A percentile compares a stretch with the other conserved stretches of the same genome.
phyloP scores from a whole-genome alignment of 495 filamentous ascomycete genomes.

The Neurospora sp. region DNA sequence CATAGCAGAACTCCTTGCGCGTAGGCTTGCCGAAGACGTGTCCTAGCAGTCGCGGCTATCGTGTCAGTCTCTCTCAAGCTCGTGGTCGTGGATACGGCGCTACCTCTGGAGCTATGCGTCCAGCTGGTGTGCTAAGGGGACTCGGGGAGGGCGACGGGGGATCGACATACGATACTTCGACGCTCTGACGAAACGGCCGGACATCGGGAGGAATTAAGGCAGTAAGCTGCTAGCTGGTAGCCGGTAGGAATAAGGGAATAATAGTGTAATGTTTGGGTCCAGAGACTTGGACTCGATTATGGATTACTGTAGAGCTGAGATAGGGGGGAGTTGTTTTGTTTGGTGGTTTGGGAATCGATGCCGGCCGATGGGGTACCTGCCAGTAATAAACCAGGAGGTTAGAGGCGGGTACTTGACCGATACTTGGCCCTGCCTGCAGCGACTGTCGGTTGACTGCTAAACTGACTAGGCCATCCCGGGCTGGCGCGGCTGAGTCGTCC shows the following conservation, averaged over 20 bases:
- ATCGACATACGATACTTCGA: slow-evolving; percentile 87
- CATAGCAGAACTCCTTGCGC: slow-evolving; percentile 88
- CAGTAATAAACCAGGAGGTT: not conserved
- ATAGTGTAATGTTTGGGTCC: not conserved
- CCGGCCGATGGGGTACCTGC: not conserved
- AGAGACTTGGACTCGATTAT: not conserved
- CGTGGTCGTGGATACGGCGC: slow-evolving; percentile 7
- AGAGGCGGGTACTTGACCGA: not conserved
- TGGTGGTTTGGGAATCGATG: not conserved
- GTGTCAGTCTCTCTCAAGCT: slow-evolving; percentile 14
- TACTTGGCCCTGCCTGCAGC: not conserved
- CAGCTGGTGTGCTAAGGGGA: slow-evolving; percentile 12
- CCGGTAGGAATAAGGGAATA: not conserved
- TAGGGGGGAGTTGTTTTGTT: not conserved
- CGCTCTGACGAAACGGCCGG: slow-evolving; percentile 93
- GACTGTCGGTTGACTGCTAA: not conserved
- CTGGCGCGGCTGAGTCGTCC: not conserved
- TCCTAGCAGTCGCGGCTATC: slow-evolving; percentile 43
- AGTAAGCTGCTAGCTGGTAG: not conserved
- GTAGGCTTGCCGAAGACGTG: slow-evolving; percentile 95
- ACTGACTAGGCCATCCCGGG: not conserved
- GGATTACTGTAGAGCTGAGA: not conserved
- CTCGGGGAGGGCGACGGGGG: slow-evolving; percentile 9
- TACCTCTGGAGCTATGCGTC: slow-evolving; percentile 2
- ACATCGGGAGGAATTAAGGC: slow-evolving; percentile 45